Evolutionary conservation across 2,329 filamentous ascomycete genomes (phyloP), one percentile per base, ranked within the genome.

Genomic region (Aspergillus pseudoviridinutans): DNA sequence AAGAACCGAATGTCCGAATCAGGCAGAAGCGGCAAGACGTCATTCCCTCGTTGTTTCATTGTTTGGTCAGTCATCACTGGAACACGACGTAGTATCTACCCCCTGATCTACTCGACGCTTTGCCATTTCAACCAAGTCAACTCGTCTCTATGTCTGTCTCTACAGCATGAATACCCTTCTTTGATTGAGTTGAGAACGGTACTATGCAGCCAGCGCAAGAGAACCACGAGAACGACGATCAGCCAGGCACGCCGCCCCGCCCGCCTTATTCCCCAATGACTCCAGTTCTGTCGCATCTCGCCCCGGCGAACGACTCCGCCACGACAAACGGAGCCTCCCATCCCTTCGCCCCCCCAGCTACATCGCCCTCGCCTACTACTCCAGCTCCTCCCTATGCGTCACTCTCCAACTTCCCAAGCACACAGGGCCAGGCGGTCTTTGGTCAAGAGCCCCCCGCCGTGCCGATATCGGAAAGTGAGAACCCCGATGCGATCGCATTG

Each of bases 401-500:
- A 32, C 50, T 55, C 28, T 50, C 61, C 1, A 35, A 51, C 5
- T 53, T 53, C 35, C 61, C 58, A 17, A 66, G 63, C 3, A 66
- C 67, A 20, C 59, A 59, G 29, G 55, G 49, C 12, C 62, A 65
- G 7, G 57, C 66, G 1, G 65, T 67, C 49, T 71, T 75, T 49
- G 69, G 66, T 14, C 67, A 71, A 1, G 70, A 74, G 55, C 76
- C 77, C 1, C 61, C 73, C n/a, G 68, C 77, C 2, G 68, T 78
- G 3, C 77, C 78, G 9, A 74, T 80, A 54, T 78, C 76, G 29
- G 75, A 79, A 57, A 77, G 76, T 54, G 74, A 78, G 55, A 96
- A 96, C 69, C 87, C 91, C 7, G 93, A 97, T 78, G 91, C 89
- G 25, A 88, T 97, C 59, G 93, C 93, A 4, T 82, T 97, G 58